A percentile compares a stretch with the other conserved stretches of the same genome.
Conservation (phyloP, 2,329 filamentous ascomycete species). For the Trichoderma breve region DNA sequence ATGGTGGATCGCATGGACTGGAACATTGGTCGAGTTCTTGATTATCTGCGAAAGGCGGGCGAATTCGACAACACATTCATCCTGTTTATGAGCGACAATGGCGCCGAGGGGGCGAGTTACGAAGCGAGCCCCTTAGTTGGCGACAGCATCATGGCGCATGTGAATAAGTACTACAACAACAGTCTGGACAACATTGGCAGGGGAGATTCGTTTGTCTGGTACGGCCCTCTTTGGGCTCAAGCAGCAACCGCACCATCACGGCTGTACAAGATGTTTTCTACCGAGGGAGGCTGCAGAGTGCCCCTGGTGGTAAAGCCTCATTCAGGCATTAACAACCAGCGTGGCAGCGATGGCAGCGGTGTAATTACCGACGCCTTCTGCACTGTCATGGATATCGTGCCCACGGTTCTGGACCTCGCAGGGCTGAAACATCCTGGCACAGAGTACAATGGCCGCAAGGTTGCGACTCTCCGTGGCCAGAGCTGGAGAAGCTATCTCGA, state of each 20-base stretch:
- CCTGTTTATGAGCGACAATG: slow-evolving; percentile 63
- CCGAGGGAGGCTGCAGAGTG: slow-evolving; percentile 51
- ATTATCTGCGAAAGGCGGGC: slow-evolving; percentile 53
- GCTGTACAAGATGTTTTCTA: slow-evolving; percentile 40
- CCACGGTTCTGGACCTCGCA: slow-evolving; percentile 7
- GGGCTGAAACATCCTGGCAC: slow-evolving; percentile 12
- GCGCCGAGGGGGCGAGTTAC: slow-evolving; percentile 57
- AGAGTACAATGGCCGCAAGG: slow-evolving; percentile 11
- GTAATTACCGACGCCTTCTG: slow-evolving; percentile 4
- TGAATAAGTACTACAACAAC: slow-evolving; percentile 51
- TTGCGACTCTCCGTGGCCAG: slow-evolving; percentile 13
- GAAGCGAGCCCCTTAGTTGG: slow-evolving; percentile 58
- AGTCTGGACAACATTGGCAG: slow-evolving; percentile 53
- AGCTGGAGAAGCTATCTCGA: slow-evolving; percentile 9
- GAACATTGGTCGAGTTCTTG: slow-evolving; percentile 58
- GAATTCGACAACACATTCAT: slow-evolving; percentile 65
- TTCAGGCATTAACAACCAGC: background rate
- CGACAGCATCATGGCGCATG: slow-evolving; percentile 49
- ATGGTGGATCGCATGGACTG: slow-evolving; percentile 63
- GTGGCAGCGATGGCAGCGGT: background rate
- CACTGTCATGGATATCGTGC: slow-evolving; percentile 14
- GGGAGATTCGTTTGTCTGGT: slow-evolving; percentile 59
- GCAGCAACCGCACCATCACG: slow-evolving; percentile 39
- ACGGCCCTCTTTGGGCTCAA: slow-evolving; percentile 54
- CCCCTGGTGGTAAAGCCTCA: slow-evolving; percentile 36